phyloP scores from a whole-genome alignment of 371 early-diverging fungal species.

The Saksenaea vasiformis region DNA sequence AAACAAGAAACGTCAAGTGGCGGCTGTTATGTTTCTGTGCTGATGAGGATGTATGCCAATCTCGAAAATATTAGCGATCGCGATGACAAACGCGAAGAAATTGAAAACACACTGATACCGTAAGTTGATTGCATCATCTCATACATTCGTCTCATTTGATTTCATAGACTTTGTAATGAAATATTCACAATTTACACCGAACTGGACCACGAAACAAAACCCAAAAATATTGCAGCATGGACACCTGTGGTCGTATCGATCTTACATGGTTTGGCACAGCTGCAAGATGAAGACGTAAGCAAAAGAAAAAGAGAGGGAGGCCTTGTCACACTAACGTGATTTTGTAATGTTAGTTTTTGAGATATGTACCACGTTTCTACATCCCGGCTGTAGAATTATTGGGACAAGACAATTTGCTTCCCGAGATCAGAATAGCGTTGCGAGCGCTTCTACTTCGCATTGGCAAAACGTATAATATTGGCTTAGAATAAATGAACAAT shows the following conservation, averaged over 20 bases:
- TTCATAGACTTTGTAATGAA: constrained; percentile 43
- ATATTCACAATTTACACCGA: constrained; percentile 52
- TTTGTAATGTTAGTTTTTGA: constrained; percentile 31
- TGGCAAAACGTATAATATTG: constrained; percentile 50
- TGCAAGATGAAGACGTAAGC: constrained; percentile 57
- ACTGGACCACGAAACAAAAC: constrained; percentile 55
- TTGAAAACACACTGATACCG: constrained; percentile 55
- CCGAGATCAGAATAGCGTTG: constrained; percentile 49
- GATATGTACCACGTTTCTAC: constrained; percentile 52
- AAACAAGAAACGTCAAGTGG: constrained; percentile 74
- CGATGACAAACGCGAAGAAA: constrained; percentile 46
- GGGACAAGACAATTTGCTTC: constrained; percentile 44
- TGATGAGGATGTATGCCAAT: constrained; percentile 57
- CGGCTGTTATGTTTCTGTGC: constrained; percentile 51
- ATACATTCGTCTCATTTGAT: constrained; percentile 3
- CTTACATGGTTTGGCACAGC: constrained; percentile 42
- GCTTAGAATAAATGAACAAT: constrained; percentile 3
- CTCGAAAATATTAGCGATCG: constrained; percentile 51
- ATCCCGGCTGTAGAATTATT: constrained; percentile 48
- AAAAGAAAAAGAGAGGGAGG: background rate
- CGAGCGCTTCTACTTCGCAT: constrained; percentile 49
- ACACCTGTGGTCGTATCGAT: constrained; percentile 57
- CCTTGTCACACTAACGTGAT: background rate
- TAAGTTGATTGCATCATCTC: constrained; percentile 22
- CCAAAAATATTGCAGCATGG: constrained; percentile 58